Conservation (phyloP, 805 yeast genomes). For the Metschnikowia borealis region DNA sequence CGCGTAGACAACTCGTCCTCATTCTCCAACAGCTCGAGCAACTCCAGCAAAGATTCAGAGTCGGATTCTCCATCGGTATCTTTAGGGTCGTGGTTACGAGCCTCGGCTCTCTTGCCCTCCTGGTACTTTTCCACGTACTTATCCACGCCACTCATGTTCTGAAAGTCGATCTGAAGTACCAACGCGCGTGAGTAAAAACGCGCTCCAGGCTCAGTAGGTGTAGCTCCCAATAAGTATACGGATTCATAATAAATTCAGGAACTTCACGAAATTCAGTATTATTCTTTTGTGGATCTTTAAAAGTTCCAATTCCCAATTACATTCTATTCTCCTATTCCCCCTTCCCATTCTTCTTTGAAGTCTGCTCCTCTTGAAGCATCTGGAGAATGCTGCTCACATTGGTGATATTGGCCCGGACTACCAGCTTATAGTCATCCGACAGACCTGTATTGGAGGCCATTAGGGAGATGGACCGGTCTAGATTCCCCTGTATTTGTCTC, state of each 20-base stretch:
- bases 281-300: not conserved
- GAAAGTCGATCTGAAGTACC: too few species aligned
- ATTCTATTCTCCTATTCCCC: too few species aligned
- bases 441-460: conserved; percentile 7
- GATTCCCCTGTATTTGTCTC: conserved; percentile 26
- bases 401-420: conserved; percentile 19
- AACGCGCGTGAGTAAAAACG: conserved; percentile 2
- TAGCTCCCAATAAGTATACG: too few species aligned
- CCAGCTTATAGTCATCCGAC: conserved; percentile 11
- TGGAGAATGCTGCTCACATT: conserved; percentile 18
- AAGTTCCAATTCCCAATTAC: not conserved
- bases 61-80: conserved; percentile 33
- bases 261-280: not conserved
- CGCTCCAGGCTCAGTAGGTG: not conserved
- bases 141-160: conserved; percentile 33
- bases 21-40: conserved; percentile 39
- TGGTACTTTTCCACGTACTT: conserved; percentile 44
- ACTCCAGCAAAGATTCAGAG: conserved; percentile 38
- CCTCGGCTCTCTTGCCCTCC: conserved; percentile 28
- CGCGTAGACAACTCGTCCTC: conserved; percentile 36
- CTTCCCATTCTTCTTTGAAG: too few species aligned
- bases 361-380: conserved; percentile 5
- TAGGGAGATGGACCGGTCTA: conserved; percentile 23
- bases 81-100: conserved; percentile 5
- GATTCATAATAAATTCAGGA: too few species aligned